These are phyloP conservation scores for Crithidia expoeki DNA, from an alignment of 208 protist species.

Conservation along the genomic window DNA sequence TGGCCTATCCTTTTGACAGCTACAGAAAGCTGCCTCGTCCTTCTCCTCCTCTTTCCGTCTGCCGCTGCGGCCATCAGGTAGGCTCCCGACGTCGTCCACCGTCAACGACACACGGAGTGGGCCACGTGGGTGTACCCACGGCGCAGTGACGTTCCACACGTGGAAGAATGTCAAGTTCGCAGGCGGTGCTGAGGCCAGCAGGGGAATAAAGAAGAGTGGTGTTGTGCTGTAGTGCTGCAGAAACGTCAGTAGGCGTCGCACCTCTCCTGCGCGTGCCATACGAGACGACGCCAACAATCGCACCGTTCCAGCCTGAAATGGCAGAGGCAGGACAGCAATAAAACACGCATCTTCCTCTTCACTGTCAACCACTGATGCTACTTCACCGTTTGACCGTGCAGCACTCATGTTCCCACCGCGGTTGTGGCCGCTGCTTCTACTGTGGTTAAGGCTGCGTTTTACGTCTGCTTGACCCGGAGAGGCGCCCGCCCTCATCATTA, in stretches of 20 bases:
- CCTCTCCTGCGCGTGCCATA: not conserved
- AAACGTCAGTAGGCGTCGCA: not conserved
- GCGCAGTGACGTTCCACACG: conserved; percentile 13
- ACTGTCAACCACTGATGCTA: not conserved
- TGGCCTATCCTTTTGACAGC: too few relatives aligned
- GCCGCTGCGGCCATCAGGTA: not conserved
- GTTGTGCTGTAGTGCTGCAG: conserved; percentile 1
- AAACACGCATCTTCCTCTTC: too few relatives aligned
- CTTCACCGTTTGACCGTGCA: not conserved
- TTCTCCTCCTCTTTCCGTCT: not conserved
- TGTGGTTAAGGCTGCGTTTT: too few relatives aligned
- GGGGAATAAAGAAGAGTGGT: not conserved
- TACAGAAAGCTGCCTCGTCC: not conserved
- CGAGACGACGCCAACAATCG: not conserved
- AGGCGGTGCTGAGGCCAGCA: conserved; percentile 4
- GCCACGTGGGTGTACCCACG: conserved; percentile 14
- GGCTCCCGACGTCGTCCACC: not conserved
- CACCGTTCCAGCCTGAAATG: conserved; percentile 2
- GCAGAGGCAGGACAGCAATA: conserved; percentile 8
- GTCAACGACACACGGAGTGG: conserved; percentile 11
- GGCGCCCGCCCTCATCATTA: not conserved
- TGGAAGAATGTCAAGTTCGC: conserved; percentile 15
- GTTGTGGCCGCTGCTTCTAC: not conserved
- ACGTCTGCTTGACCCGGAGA: too few relatives aligned
- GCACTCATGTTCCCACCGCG: not conserved